A percentile compares a stretch with the other conserved stretches of the same genome.
Evolutionary conservation across 1,284 basidiomycete genomes (phyloP).

Genomic region (Golubevia sp.): DNA sequence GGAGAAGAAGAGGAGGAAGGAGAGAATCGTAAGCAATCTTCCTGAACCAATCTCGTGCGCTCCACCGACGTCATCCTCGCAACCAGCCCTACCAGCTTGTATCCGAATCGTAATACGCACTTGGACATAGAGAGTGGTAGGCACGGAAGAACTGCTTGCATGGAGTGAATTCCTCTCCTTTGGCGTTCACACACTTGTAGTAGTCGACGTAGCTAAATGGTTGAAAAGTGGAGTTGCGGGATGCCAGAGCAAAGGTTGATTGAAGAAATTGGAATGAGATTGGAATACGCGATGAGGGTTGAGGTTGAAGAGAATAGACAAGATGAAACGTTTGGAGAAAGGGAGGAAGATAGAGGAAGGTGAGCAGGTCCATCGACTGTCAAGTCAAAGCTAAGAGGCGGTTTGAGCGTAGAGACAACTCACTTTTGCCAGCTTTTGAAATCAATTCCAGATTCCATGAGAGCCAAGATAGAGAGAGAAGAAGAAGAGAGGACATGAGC

Average conservation of each 20-base stretch:
- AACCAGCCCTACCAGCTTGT: too few species aligned
- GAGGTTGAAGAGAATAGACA: too few species aligned
- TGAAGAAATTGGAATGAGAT: too few species aligned
- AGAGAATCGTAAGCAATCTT: constrained; percentile 9
- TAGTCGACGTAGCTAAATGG: constrained; percentile 68
- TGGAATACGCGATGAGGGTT: too few species aligned
- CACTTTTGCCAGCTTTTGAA: constrained; percentile 56
- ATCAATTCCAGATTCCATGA: too few species aligned
- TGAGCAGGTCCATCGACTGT: too few species aligned
- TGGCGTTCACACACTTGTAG: constrained; percentile 94
- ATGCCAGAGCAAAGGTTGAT: too few species aligned
- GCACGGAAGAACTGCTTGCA: constrained; percentile 99
- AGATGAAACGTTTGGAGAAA: too few species aligned
- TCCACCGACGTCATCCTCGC: constrained; percentile 30
- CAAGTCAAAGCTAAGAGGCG: too few species aligned
- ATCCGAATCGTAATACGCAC: constrained; percentile 67
- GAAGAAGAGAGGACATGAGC: neutral
- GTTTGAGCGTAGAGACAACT: constrained; percentile 14
- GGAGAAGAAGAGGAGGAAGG: constrained; percentile 12
- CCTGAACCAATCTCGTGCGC: constrained; percentile 24
- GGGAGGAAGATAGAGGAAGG: too few species aligned
- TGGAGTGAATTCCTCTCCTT: constrained; percentile 95
- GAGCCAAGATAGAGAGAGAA: neutral
- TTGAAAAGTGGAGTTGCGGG: neutral
- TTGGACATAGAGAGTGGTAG: constrained; percentile 96